Base-by-base conservation (phyloP, 768 basidiomycete species). In the Pulveroboletus sp. region DNA sequence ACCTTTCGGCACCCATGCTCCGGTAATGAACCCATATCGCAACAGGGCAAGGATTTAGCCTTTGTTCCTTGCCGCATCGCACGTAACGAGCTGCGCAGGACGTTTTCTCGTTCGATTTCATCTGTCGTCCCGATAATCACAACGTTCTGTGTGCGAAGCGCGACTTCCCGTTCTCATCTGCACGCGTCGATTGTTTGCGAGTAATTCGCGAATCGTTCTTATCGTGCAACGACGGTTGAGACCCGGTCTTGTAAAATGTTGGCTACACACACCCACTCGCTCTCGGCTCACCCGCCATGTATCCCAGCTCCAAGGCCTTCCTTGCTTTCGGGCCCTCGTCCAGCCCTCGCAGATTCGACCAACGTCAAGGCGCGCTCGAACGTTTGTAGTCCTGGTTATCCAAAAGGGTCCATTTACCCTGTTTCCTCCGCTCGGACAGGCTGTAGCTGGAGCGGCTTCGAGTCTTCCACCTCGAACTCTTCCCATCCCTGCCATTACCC, bases 21-120 rank as follows among this genome's bases (percentile, higher is more conserved):
- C 17, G 14, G 9, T 36, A 27, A 46, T 43, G 27, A 30, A 27
- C 9, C 32, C 15, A 39, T 37, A 36, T 35, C 9, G 37, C 24
- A 32, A 13, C 54, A 56, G 46, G 47, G 32, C 21, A 28, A 42
- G 48, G 26, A 43, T 41, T 45, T 21, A 31, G 43, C 37, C 44
- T 43, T 44, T 44, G 45, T 40, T 46, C 38, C 31, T 39, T 53
- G 43, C 43, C 47, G 51, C 39, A 38, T 26, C 28, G 46, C 49
- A 49, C 57, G 47, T 47, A 55, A 56, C 64, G 60, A 57, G 48
- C 58, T 57, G 58, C 62, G 65, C 65, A 51, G 65, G 65, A 48
- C 65, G 64, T 60, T 57, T 48, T 40, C 54, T 52, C 50, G 64
- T 62, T 60, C 53, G 40, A 51, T 57, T 46, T 46, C 53, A n/a